Evolutionary conservation across 192 early-diverging fungal species (phyloP).

Genomic region (Mortierella alpina): DNA sequence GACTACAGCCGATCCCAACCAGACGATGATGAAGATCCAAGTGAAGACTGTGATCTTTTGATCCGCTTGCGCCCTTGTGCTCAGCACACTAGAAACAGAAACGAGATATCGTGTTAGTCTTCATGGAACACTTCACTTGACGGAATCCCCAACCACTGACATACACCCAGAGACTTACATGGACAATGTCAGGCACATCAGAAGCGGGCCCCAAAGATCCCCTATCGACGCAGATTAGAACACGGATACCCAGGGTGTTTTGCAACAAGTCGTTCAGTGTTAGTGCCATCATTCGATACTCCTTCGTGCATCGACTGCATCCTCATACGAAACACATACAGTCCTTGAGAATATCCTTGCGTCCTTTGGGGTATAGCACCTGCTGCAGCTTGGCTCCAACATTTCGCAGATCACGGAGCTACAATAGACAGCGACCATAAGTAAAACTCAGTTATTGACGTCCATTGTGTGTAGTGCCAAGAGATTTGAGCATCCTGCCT

Average conservation of each 20-base stretch:
- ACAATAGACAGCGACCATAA: neutral
- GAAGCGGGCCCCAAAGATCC: slow-evolving; percentile 96
- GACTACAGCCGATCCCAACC: slow-evolving; percentile 92
- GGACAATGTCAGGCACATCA: slow-evolving; percentile 92
- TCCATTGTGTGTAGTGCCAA: neutral
- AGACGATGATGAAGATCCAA: slow-evolving; percentile 94
- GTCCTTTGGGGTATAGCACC: slow-evolving; percentile 75
- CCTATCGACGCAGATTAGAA: slow-evolving; percentile 65
- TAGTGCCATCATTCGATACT: too few relatives aligned
- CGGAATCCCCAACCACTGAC: neutral
- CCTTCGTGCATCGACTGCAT: too few relatives aligned
- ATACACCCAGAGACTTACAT: slow-evolving; percentile 64
- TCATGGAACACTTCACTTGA: neutral
- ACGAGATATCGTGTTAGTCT: neutral
- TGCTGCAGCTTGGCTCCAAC: slow-evolving; percentile 79
- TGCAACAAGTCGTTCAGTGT: too few relatives aligned
- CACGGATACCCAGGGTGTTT: slow-evolving; percentile 6
- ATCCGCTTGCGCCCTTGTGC: slow-evolving; percentile 76
- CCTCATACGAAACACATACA: slow-evolving; percentile 58
- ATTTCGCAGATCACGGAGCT: slow-evolving; percentile 79
- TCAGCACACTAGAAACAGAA: slow-evolving; percentile 70
- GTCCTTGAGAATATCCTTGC: slow-evolving; percentile 76
- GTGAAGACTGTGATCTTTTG: slow-evolving; percentile 92
- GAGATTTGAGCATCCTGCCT: too few relatives aligned
- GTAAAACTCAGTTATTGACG: too few relatives aligned